Evolutionary conservation across 129 eudicot genomes (phyloP).

Genomic region (Escallonia rubra): DNA sequence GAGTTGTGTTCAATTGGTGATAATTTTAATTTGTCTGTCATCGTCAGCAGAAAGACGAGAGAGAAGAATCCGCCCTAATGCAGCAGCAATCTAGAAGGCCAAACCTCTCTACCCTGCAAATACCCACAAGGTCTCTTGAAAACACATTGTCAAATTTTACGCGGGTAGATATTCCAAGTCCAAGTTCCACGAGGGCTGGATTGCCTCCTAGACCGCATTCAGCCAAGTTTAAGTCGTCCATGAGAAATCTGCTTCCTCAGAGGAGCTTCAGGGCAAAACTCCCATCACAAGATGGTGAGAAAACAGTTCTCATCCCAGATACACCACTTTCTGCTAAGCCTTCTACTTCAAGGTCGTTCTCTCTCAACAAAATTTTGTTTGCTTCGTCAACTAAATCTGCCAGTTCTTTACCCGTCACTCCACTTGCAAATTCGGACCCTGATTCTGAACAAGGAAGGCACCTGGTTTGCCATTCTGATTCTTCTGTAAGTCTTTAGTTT

Average conservation of each 20-base stretch:
- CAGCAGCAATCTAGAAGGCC: conserved; percentile 48
- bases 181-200: conserved; percentile 41
- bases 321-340: conserved; percentile 54
- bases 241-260: conserved; percentile 42
- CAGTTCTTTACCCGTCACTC: conserved; percentile 63
- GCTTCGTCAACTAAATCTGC: conserved; percentile 45
- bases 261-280: conserved; percentile 36
- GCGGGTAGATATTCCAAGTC: conserved; percentile 48
- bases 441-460: conserved; percentile 23
- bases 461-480: conserved; percentile 12
- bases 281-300: conserved; percentile 40
- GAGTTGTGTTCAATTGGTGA: background rate
- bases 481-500: conserved; percentile 31
- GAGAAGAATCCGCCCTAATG: conserved; percentile 32
- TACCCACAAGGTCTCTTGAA: conserved; percentile 45
- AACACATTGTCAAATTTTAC: conserved; percentile 26
- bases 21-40: background rate
- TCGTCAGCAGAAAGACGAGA: conserved; percentile 26
- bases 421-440: conserved; percentile 38
- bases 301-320: conserved; percentile 44
- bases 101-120: conserved; percentile 45
- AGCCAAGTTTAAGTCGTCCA: conserved; percentile 42
- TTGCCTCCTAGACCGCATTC: conserved; percentile 65
- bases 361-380: conserved; percentile 49
- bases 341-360: conserved; percentile 49